Evolutionary conservation across 2,329 filamentous ascomycete species (phyloP).

Genomic region (Aspergillus eucalypticola): DNA sequence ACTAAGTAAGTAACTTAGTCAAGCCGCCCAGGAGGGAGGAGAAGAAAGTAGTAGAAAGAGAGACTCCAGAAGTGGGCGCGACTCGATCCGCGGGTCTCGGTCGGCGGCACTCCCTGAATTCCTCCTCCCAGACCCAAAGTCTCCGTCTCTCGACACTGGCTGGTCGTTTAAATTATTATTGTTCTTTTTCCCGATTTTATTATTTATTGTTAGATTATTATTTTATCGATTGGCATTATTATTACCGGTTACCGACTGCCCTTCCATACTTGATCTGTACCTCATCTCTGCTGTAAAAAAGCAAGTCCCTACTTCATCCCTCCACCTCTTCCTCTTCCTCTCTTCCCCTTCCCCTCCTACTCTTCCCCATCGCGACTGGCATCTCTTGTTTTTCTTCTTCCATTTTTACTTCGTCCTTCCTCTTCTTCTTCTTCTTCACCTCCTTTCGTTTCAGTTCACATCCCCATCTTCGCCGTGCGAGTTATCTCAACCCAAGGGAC

Average conservation of each 20-base stretch:
- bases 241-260: conserved; percentile 15
- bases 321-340: conserved; percentile 27
- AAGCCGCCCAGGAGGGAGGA: conserved; percentile 2
- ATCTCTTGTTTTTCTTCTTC: conserved; percentile 17
- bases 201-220: conserved; percentile 19
- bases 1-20: background rate
- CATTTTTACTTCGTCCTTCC: background rate
- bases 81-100: conserved; percentile 20
- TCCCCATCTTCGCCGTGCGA: conserved; percentile 37
- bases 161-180: conserved; percentile 14
- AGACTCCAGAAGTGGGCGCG: conserved; percentile 4
- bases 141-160: conserved; percentile 8
- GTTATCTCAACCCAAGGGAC: conserved; percentile 28
- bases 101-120: conserved; percentile 27
- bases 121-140: conserved; percentile 18
- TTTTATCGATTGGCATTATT: conserved; percentile 18
- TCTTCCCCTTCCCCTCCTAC: conserved; percentile 17
- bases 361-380: conserved; percentile 19
- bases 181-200: conserved; percentile 10
- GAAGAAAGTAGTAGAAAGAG: background rate
- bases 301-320: conserved; percentile 26
- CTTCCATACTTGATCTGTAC: conserved; percentile 12
- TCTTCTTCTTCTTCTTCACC: conserved; percentile 15
- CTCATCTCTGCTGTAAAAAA: conserved; percentile 21
- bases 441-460: conserved; percentile 23